A percentile compares a stretch with the other conserved stretches of the same genome.
Conservation (phyloP, 345 rosid genomes). For the Luvunga scandens region DNA sequence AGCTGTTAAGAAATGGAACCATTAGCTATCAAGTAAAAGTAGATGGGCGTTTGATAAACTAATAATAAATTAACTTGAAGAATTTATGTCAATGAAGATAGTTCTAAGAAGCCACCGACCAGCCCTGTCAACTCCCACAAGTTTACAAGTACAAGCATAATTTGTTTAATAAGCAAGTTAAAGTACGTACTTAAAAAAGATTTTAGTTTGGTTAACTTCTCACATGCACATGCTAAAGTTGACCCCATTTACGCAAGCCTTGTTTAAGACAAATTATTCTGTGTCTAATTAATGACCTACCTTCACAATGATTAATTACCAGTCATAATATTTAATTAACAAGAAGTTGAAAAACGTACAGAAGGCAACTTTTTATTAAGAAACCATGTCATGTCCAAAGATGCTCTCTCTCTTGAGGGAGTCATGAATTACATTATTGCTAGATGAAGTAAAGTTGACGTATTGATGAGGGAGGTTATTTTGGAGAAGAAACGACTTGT, state of each 20-base stretch:
- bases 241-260: constrained; percentile 32
- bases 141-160: not conserved
- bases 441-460: constrained; percentile 26
- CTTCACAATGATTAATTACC: not conserved
- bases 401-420: constrained; percentile 40
- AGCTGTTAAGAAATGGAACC: too few relatives aligned
- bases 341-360: not conserved
- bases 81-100: constrained; percentile 25
- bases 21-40: too few relatives aligned
- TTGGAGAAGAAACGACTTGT: constrained; percentile 31
- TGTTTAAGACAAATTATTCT: constrained; percentile 11
- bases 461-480: constrained; percentile 18
- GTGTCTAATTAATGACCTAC: not conserved
- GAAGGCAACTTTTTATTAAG: constrained; percentile 21
- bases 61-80: not conserved
- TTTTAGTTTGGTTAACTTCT: constrained; percentile 21
- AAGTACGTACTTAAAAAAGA: constrained; percentile 1
- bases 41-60: not conserved
- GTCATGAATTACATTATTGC: constrained; percentile 32
- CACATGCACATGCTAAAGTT: constrained; percentile 56
- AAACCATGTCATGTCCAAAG: constrained; percentile 48
- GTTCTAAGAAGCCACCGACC: constrained; percentile 28
- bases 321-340: not conserved
- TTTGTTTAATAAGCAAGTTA: constrained; percentile 9
- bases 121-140: constrained; percentile 6